Evolutionary conservation across 805 yeast genomes (phyloP), one percentile per base, ranked within the genome.

Genomic region (Pichia nanzhaoensis): DNA sequence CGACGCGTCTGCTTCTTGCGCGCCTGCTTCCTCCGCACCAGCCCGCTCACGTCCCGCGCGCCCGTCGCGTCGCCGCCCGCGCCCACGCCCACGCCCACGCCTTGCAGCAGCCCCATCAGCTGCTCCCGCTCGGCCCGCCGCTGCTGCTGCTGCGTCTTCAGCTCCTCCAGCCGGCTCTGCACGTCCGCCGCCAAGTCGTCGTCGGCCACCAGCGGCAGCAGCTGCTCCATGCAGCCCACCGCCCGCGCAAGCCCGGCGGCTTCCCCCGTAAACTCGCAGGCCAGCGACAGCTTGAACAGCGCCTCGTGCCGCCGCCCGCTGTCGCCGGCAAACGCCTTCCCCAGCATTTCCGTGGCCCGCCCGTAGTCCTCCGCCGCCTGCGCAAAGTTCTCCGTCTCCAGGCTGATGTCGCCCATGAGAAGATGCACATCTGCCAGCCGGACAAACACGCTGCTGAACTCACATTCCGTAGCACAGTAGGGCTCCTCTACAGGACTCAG

Each of bases 311-410:
- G 69, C 37, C 80, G 63, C 2, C 83, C 69, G 2, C 84, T 74
- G 8, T 66, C 62, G n/a, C 63, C 61, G 2, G 73, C 73, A 55
- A 71, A 81, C 12, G 84, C 58, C 45, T 75, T 64, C 41, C 66
- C 57, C 59, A 85, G 73, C 37, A 82, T 63, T 24, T 74, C 64
- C 30, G 85, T 69, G 34, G 87, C 70, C 17, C 74, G 64, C 39
- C 70, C 66, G 46, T 88, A 77, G 60, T 90, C 96, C 17, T 67
- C 66, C 0, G 82, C 75, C 0, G 96, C 86, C 61, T 87, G 95
- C 14, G 69, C 65, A 61, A 89, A 89, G 62, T 87, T 86, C 55
- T 91, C 97, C 2, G 93, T 77, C 58, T 91, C 99, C 37, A 90
- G 69, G 0, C 95, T 82, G 9, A 90, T 84, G 59, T 91, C 97